Base-by-base conservation (phyloP, 352 stramenopile genomes). In the Phytopythium mirpurense region DNA sequence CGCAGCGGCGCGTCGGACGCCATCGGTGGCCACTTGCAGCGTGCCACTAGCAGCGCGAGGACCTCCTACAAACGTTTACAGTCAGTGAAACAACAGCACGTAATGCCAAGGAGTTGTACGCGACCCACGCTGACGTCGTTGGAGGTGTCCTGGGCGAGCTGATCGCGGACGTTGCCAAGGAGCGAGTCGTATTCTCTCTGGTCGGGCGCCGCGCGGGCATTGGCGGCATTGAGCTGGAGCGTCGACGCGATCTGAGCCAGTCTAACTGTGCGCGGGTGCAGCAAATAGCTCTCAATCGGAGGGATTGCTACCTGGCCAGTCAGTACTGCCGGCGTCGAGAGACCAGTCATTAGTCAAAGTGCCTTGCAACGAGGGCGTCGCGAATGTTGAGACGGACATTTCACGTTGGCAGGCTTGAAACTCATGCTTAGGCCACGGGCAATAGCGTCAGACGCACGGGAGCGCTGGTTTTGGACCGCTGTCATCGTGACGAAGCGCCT, bases 221-320 rank as follows among this genome's bases (percentile, higher is more conserved):
- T 66, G 18, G 75, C 48, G 29, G 60, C 63, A 56, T 79, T 81
- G 29, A 62, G 60, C 37, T 81, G 68, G 18, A 83, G 57, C 2
- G 62, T 66, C 31, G 68, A 67, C 15, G 65, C 73, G 42, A 83
- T 56, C 1, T 59, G 35, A 23, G 57, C 57, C 23, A 81, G 49
- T 23, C 75, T 67, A 7, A 78, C 44, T 10, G 68, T 78, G 12
- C 68, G 60, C 2, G 73, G 70, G 7, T 56, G 70, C 10, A 78
- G 56, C 12, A 59, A 23, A 32, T 71, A 83, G 47, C 68, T 78
- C 51, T 77, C 62, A 1, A 72, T 3, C 32, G 70, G 66, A 26
- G 55, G 32, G 14, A 77, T 62, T 2, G 44, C 26, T 0, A 77
- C 53, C 38, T 34, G 60, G 15, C 59, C 54, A 7, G 57, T 64